phyloP scores from a whole-genome alignment of 257 asterid species.

The Gentiana straminea region DNA sequence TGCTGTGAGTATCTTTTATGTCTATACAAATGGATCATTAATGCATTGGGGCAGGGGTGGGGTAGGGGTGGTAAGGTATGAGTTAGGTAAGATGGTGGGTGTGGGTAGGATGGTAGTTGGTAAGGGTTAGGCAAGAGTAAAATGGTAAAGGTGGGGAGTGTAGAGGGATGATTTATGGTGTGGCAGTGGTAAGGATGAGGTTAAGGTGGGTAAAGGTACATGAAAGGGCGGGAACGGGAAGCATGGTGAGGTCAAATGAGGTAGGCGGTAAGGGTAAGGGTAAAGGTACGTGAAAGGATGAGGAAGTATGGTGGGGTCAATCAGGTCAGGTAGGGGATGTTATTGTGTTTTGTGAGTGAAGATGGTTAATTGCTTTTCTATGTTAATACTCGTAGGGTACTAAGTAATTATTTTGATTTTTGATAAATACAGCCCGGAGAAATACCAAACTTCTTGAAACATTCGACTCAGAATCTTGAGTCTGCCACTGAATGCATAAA shows the following conservation, averaged over 20 bases:
- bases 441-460: slow-evolving; percentile 17
- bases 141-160: background rate
- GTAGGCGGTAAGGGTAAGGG: background rate
- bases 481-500: slow-evolving; percentile 28
- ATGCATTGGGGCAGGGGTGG: background rate
- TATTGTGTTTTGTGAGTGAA: background rate
- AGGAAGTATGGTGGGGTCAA: background rate
- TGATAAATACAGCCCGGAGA: slow-evolving; percentile 16
- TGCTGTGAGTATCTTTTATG: background rate
- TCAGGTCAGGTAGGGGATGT: background rate
- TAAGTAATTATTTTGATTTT: background rate
- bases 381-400: background rate
- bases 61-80: no score
- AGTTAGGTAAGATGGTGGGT: no score
- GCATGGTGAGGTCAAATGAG: background rate
- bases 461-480: slow-evolving; percentile 22
- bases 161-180: no score
- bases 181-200: no score
- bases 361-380: background rate
- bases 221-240: no score
- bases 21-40: background rate
- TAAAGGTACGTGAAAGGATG: background rate
- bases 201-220: no score
- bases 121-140: no score
- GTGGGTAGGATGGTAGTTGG: background rate